Conservation (phyloP, 2,329 filamentous ascomycete species). For the Penicillium aurantiogriseum region DNA sequence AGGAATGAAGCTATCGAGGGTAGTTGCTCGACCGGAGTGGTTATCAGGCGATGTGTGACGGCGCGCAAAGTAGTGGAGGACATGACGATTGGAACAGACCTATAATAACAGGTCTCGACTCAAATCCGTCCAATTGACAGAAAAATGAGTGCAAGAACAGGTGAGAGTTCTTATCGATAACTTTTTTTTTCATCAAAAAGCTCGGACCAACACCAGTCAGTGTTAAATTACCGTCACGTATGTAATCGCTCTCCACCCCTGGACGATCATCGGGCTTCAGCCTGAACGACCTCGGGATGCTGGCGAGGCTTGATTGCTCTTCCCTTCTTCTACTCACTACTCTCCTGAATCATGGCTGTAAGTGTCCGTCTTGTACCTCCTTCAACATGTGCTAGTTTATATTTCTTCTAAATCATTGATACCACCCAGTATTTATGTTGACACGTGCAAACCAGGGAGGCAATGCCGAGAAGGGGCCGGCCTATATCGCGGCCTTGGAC, state of each 20-base stretch:
- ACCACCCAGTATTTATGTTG: conserved; percentile 18
- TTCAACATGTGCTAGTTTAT: conserved; percentile 8
- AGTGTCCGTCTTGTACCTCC: conserved; percentile 8
- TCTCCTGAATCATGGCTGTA: conserved; percentile 25
- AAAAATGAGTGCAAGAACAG: not conserved
- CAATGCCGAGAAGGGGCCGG: conserved; percentile 71
- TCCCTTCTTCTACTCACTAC: conserved; percentile 17
- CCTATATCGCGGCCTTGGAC: conserved; percentile 81
- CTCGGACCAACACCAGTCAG: conserved; percentile 35
- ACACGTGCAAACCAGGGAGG: conserved; percentile 37
- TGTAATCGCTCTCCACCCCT: conserved; percentile 21
- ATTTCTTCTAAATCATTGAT: conserved; percentile 12
- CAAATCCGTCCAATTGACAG: not conserved
- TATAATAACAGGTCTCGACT: not conserved
- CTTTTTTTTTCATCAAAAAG: conserved; percentile 25
- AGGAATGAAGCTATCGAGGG: conserved; percentile 71
- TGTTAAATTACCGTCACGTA: conserved; percentile 28
- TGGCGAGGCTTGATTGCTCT: conserved; percentile 10
- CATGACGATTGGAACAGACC: conserved; percentile 14
- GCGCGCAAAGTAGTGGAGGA: conserved; percentile 42
- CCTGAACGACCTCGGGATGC: conserved; percentile 7
- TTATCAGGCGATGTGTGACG: conserved; percentile 57
- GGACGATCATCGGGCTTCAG: conserved; percentile 24
- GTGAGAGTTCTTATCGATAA: conserved; percentile 16
- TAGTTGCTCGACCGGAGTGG: conserved; percentile 69